Evolutionary conservation across 257 asterid species (phyloP), one percentile per base, ranked within the genome.

Genomic region (Nicotiana obtusifolia): DNA sequence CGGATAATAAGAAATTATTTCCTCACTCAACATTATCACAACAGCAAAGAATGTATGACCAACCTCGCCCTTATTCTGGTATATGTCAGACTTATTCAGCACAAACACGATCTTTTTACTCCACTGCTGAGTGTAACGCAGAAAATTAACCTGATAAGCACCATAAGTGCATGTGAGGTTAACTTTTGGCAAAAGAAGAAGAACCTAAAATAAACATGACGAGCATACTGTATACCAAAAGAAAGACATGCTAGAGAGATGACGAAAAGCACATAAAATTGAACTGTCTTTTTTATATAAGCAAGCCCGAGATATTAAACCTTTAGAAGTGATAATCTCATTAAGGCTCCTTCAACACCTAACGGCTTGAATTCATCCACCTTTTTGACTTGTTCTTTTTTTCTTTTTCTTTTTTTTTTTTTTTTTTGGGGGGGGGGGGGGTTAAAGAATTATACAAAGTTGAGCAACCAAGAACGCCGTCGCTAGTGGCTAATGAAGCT

Each of bases 111-210:
- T 83, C 83, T 91, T 93, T 85, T 96, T 94, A 94, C 89, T 88
- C 99, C 98, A 96, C 80, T 94, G 95, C 85, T 96, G 99, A 85
- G 89, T 94, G 82, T 94, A 96, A 84, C 97, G 98, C 81, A 96
- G 97, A 90, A 96, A 94, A 84, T 87, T 78, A 83, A 94, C 98
- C 98, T 94, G 93, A 66, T 75, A 81, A 71, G 60, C 77, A 86
- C 79, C 85, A 87, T 78, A 62, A 64, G 54, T 76, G 22, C 54
- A 71, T 61, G 57, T 26, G 37, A 62, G 41, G 81, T 88, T 64
- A 87, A 86, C 76, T 66, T 87, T 24, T 16, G 77, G 76, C 81
- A 64, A 85, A 80, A 84, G 65, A 67, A 85, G 61, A 76, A 37
- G 62, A n/a, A 11, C 62, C 16, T 13, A 52, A 52, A 11, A 52